These are phyloP conservation scores for Pilasporangium apinafurcum DNA, from an alignment of 352 stramenopile genomes.

Conservation along the genomic window DNA sequence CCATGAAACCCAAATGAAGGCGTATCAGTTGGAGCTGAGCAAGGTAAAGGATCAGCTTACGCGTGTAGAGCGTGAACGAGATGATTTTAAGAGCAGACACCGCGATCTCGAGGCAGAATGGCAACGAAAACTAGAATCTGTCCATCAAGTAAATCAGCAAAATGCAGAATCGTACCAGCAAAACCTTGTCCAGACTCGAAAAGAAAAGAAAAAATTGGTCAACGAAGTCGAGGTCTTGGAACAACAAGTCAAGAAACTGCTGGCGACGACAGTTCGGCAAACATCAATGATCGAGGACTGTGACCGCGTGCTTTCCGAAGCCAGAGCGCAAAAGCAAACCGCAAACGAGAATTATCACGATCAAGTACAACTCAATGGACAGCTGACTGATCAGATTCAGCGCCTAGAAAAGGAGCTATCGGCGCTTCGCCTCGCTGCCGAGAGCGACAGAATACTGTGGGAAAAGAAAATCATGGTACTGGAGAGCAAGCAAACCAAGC, in stretches of 20 bases:
- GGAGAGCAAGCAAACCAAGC: conserved; percentile 31
- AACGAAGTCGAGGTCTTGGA: conserved; percentile 22
- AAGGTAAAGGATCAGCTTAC: conserved; percentile 30
- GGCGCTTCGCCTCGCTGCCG: conserved; percentile 8
- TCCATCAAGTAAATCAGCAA: conserved; percentile 9
- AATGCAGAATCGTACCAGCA: conserved; percentile 17
- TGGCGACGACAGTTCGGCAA: conserved; percentile 55
- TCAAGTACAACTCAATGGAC: conserved; percentile 23
- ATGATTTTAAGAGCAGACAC: conserved; percentile 13
- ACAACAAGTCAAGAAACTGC: conserved; percentile 38
- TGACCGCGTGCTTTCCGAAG: conserved; percentile 43
- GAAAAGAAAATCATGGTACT: conserved; percentile 24
- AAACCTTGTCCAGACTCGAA: conserved; percentile 17
- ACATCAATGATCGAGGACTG: conserved; percentile 74
- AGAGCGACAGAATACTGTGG: conserved; percentile 8
- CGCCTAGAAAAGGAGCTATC: conserved; percentile 29
- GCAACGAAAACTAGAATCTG: conserved; percentile 18
- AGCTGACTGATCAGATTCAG: conserved; percentile 23
- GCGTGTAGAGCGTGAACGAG: conserved; percentile 21
- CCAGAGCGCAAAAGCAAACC: conserved; percentile 25
- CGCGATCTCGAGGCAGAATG: conserved; percentile 21
- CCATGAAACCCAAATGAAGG: conserved; percentile 18
- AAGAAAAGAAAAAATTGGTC: conserved; percentile 21
- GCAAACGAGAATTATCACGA: conserved; percentile 32
- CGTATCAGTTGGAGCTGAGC: conserved; percentile 14